Evolutionary conservation across 2,329 filamentous ascomycete genomes (phyloP).

Genomic region (Metarhizium anisopliae): DNA sequence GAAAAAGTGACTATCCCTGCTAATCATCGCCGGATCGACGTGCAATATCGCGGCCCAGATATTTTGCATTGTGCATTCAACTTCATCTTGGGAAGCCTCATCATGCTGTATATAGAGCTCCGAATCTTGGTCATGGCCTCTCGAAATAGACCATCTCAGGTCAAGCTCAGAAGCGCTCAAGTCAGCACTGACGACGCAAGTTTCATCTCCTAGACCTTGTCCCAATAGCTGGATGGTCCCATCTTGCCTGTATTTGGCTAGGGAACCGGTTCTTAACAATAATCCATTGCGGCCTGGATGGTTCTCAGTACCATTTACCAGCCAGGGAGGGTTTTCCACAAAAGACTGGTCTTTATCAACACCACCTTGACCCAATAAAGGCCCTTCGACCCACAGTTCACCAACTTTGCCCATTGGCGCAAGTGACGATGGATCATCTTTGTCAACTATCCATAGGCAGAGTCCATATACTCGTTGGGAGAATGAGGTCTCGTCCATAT

Average conservation of each 20-base stretch:
- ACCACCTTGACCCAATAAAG: not conserved
- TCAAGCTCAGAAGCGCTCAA: not conserved
- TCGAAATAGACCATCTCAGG: not conserved
- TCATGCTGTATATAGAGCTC: not conserved
- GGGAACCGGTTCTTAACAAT: not conserved
- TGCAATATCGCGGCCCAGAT: not conserved
- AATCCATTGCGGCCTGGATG: not conserved
- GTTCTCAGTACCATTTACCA: not conserved
- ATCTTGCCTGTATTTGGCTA: not conserved
- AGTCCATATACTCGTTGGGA: not conserved
- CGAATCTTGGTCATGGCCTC: not conserved
- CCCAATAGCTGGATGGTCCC: not conserved
- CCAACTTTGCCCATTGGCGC: not conserved
- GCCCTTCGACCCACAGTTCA: constrained; percentile 3
- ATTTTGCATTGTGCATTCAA: not conserved
- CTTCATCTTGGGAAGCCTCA: not conserved
- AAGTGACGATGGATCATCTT: not conserved
- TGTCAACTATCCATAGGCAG: not conserved
- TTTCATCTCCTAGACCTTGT: not conserved
- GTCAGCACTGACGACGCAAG: not conserved
- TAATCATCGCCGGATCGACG: not conserved
- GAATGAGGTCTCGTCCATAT: not conserved
- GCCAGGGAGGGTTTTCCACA: not conserved
- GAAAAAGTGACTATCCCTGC: not conserved
- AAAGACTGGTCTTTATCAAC: not conserved